phyloP scores from a whole-genome alignment of 2,329 filamentous ascomycete genomes.

The Penicillium corylophilum region DNA sequence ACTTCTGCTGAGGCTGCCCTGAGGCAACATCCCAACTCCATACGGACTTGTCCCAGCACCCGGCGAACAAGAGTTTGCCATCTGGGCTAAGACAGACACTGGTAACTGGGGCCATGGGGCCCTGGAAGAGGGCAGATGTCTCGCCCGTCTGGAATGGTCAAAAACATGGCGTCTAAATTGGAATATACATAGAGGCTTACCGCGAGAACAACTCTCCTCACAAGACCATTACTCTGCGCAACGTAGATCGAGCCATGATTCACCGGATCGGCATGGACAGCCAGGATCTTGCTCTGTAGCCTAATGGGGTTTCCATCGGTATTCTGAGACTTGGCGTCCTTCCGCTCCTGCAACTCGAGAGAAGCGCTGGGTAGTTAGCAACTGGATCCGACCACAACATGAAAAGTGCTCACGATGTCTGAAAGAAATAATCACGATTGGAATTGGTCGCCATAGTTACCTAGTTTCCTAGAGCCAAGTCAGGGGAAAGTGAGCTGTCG shows the following conservation, averaged over 20 bases:
- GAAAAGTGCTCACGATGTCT: conserved; percentile 69
- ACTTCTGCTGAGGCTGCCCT: conserved; percentile 56
- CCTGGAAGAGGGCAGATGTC: conserved; percentile 59
- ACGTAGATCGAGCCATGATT: conserved; percentile 66
- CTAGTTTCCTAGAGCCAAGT: not conserved
- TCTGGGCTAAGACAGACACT: conserved; percentile 65
- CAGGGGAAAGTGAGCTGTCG: conserved; percentile 7
- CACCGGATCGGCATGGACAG: conserved; percentile 66
- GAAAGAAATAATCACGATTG: conserved; percentile 82
- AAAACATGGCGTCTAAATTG: conserved; percentile 1
- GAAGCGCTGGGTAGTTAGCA: conserved; percentile 44
- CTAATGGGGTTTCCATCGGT: conserved; percentile 77
- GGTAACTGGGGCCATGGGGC: conserved; percentile 76
- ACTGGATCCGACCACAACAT: conserved; percentile 3
- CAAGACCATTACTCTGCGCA: conserved; percentile 81
- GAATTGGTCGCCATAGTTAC: conserved; percentile 64
- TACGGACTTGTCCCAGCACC: conserved; percentile 90
- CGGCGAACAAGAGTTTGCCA: conserved; percentile 69
- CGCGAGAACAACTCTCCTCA: conserved; percentile 72
- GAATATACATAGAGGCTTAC: conserved; percentile 54
- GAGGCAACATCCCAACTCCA: conserved; percentile 77
- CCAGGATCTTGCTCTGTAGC: conserved; percentile 83
- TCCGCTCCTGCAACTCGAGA: conserved; percentile 55
- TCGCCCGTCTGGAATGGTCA: conserved; percentile 43
- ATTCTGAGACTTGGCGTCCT: conserved; percentile 74